Evolutionary conservation across 2,329 filamentous ascomycete species (phyloP), one percentile per base, ranked within the genome.

Genomic region (Microsporum ferrugineum): DNA sequence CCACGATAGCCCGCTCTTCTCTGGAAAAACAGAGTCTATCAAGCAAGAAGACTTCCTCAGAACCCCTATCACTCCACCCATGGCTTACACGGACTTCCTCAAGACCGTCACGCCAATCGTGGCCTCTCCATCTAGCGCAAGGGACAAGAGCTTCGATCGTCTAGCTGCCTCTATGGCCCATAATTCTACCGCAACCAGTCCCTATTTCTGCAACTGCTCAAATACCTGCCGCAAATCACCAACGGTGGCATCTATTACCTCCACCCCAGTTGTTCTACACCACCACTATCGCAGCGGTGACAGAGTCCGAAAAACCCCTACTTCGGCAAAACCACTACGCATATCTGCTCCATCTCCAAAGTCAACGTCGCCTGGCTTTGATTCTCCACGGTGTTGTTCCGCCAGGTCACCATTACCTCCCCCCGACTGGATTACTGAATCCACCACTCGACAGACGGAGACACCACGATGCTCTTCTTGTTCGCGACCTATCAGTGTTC

Each of bases 61-160:
- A 76, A 96, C 91, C 3, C 91, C 91, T 57, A 95, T 97, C 73
- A 95, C 88, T 58, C 92, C 92, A 59, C 92, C 92, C 2, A 80
- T 83, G 27, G 91, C 92, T 62, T 97, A 97, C 72, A 87, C 89
- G 66, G 91, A 97, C 70, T 97, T 96, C 71, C 85, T 97, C 65
- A 92, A 91, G 76, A 85, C 86, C 63, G 84, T 95, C 76, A 87
- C 83, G 1, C 82, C 83, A 0, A 79, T 87, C 17, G 79, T 91
- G 62, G 84, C 85, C 70, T 90, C 86, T 65, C 88, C 88, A 6
- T 76, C 83, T 55, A 76, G 78, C 58, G 77, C 78, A 62, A 68
- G 64, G 23, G 68, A 70, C 34, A 69, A 72, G 57, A 68, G 64
- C 39, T 65, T 66, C 17, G 65, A 66, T 33, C 68, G 69, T 51